phyloP scores from a whole-genome alignment of 352 stramenopile genomes.

The Globisporangium parvum region DNA sequence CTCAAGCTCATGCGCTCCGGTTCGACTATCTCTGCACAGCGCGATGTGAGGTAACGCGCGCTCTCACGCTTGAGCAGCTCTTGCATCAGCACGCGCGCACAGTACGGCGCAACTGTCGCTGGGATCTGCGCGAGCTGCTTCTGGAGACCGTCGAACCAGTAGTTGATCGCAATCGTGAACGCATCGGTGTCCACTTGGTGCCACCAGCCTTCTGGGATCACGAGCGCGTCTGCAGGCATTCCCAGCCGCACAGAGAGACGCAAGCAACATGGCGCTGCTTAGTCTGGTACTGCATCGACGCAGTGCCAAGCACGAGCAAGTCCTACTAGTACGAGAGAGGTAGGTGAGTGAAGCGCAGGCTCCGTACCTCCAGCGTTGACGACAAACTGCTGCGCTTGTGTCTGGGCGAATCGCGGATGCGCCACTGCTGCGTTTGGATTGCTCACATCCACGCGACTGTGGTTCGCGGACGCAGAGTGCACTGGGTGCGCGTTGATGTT shows the following conservation, averaged over 20 bases:
- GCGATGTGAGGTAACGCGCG: conserved; percentile 20
- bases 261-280: neutral
- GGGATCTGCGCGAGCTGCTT: conserved; percentile 36
- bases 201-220: conserved; percentile 85
- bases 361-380: conserved; percentile 45
- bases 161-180: conserved; percentile 79
- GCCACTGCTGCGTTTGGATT: conserved; percentile 14
- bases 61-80: conserved; percentile 47
- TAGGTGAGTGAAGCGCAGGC: neutral
- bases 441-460: conserved; percentile 55
- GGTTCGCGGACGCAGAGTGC: conserved; percentile 70
- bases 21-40: neutral
- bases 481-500: conserved; percentile 57
- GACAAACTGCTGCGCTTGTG: conserved; percentile 22
- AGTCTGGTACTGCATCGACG: neutral
- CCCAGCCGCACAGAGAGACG: neutral
- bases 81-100: conserved; percentile 54
- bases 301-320: neutral
- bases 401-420: conserved; percentile 27
- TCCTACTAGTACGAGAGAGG: neutral
- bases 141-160: conserved; percentile 71
- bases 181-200: conserved; percentile 74
- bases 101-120: conserved; percentile 47
- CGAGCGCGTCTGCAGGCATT: conserved; percentile 54
- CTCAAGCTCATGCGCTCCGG: neutral